Base-by-base conservation (phyloP, 2,329 filamentous ascomycete species). In the Fusarium albosuccineum region DNA sequence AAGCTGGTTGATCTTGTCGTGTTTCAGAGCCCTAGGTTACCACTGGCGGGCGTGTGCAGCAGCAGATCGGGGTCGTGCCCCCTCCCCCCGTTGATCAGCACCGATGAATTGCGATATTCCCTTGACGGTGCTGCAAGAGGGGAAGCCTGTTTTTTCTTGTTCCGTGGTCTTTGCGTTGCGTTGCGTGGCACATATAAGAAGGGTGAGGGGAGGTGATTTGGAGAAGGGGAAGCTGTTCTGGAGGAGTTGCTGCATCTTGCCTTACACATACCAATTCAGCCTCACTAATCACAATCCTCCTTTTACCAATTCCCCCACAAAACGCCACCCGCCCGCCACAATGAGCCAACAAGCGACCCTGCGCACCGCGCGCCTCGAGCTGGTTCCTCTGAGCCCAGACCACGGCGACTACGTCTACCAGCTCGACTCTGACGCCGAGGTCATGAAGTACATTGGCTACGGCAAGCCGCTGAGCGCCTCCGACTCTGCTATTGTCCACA, bases 391-490 rank as follows among this genome's bases (percentile, higher is more conserved):
- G 10, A 49, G 54, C n/a, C 45, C 51, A 26, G 58, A 67, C 29
- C 68, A 71, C 16, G 54, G 57, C 16, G 66, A 71, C 37, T 65
- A 58, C 29, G 29, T 71, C 30, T 71, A 67, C 42, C 57, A 70
- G 39, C 63, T 71, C 9, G 68, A 71, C 50, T 60, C 68, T 4
- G 46, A 68, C 27, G 57, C 68, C 2, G 49, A 67, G 33, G 68
- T 71, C 16, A 71, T 71, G 68, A 67, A 62, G 34, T 67, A 71
- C 34, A 71, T 71, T 14, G 68, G 68, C 10, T 71, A 67, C 39
- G 68, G 68, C 29, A 70, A 71, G 55, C 68, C 68, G 37, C 59
- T 71, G 36, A 59, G 52, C 2, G 60, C 57, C 3, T 60, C 60
- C 10, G 68, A 71, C 27, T 71, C 68, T 4, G 34, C 49, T 2